Conservation (phyloP, 768 basidiomycete species). For the Peribolospora baueri region DNA sequence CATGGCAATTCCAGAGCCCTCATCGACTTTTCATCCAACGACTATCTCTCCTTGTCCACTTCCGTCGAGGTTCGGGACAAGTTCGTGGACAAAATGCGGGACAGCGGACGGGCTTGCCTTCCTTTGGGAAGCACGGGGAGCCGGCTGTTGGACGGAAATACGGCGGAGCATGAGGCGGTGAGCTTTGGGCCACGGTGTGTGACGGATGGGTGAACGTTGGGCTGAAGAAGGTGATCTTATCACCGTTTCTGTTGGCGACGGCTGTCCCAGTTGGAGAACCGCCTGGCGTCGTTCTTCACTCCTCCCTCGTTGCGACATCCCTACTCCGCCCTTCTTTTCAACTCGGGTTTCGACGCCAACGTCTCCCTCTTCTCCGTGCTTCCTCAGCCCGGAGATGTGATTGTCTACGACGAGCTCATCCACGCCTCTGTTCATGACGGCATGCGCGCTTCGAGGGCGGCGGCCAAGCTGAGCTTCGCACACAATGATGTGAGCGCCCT, state of each 20-base stretch:
- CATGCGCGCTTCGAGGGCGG: slow-evolving; percentile 34
- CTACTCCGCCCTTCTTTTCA: slow-evolving; percentile 50
- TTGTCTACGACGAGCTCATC: slow-evolving; percentile 65
- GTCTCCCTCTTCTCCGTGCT: slow-evolving; percentile 59
- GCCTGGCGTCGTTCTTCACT: neutral
- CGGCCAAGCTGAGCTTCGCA: slow-evolving; percentile 29
- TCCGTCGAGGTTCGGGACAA: neutral
- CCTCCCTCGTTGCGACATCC: slow-evolving; percentile 6
- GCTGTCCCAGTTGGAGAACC: no score
- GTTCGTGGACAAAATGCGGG: slow-evolving; percentile 25
- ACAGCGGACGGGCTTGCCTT: no score
- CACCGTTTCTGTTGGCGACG: no score
- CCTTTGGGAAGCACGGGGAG: no score
- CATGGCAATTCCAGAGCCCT: neutral
- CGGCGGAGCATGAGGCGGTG: no score
- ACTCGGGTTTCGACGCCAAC: slow-evolving; percentile 83
- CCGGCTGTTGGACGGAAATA: no score
- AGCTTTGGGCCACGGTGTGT: no score
- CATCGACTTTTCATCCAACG: slow-evolving; percentile 15
- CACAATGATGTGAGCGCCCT: slow-evolving; percentile 42
- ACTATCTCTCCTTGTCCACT: slow-evolving; percentile 11
- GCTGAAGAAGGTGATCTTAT: no score
- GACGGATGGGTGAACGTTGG: no score
- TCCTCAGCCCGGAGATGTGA: slow-evolving; percentile 48
- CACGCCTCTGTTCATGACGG: slow-evolving; percentile 86